These are phyloP conservation scores for Endothia cerciana DNA, from an alignment of 2,329 filamentous ascomycete genomes.

Conservation along the genomic window DNA sequence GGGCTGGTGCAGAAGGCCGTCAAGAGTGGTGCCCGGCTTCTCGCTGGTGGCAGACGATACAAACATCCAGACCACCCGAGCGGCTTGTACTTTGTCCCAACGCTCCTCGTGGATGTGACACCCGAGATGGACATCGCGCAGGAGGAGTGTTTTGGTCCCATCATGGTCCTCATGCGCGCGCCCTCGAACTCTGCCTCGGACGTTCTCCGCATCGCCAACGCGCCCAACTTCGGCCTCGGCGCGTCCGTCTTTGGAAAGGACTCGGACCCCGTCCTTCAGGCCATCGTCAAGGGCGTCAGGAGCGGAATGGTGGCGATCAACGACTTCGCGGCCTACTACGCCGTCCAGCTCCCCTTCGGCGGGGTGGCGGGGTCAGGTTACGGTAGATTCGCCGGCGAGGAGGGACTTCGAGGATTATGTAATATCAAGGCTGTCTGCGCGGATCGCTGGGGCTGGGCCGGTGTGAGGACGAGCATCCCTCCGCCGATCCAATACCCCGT, in stretches of 20 bases:
- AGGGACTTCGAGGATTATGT: conserved; percentile 82
- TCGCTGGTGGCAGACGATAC: conserved; percentile 77
- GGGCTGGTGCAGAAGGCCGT: conserved; percentile 78
- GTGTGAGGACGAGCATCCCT: conserved; percentile 78
- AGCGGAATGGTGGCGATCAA: conserved; percentile 94
- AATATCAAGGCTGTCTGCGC: conserved; percentile 86
- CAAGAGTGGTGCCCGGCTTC: conserved; percentile 73
- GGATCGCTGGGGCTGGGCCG: conserved; percentile 68
- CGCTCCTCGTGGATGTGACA: conserved; percentile 87
- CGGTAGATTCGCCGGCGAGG: conserved; percentile 88
- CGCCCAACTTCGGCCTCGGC: conserved; percentile 82
- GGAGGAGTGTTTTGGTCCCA: conserved; percentile 89
- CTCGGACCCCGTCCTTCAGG: conserved; percentile 60
- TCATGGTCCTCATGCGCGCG: conserved; percentile 84
- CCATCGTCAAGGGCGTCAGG: conserved; percentile 69
- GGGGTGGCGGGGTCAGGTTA: conserved; percentile 90
- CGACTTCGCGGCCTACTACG: conserved; percentile 92
- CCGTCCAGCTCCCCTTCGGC: conserved; percentile 92
- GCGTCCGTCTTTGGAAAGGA: conserved; percentile 83
- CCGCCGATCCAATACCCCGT: conserved; percentile 82
- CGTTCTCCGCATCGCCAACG: conserved; percentile 80
- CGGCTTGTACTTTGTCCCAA: conserved; percentile 92
- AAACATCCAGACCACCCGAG: conserved; percentile 72
- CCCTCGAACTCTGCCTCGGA: conserved; percentile 60
- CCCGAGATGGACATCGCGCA: conserved; percentile 84